These are phyloP conservation scores for Kwoniella europaea DNA, from an alignment of 768 basidiomycete genomes.

Conservation along the genomic window DNA sequence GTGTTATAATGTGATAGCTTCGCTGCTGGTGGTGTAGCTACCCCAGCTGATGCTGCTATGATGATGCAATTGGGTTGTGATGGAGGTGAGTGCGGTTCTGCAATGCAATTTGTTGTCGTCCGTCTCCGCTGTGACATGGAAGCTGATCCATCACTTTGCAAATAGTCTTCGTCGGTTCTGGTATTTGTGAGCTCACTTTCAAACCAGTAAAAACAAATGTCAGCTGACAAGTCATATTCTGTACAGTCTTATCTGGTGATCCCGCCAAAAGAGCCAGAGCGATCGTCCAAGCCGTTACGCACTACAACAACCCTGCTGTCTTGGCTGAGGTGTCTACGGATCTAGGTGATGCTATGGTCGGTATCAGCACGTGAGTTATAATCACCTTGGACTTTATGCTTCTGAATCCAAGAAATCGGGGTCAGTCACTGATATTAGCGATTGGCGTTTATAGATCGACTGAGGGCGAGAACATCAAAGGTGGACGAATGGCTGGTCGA, in stretches of 20 bases:
- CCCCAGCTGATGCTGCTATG: constrained; percentile 94
- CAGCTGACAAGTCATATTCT: constrained; percentile 1
- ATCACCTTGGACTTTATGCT: neutral
- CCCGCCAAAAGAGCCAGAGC: constrained; percentile 92
- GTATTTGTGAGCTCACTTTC: constrained; percentile 78
- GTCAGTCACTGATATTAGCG: neutral
- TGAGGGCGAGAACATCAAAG: constrained; percentile 40
- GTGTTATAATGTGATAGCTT: constrained; percentile 61
- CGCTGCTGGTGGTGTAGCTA: constrained; percentile 91
- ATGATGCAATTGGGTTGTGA: constrained; percentile 99
- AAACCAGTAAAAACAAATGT: neutral
- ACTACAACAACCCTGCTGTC: constrained; percentile 91
- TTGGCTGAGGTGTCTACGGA: constrained; percentile 80
- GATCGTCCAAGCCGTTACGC: constrained; percentile 96
- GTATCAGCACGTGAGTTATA: constrained; percentile 62
- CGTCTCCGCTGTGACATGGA: neutral
- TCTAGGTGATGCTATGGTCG: constrained; percentile 91
- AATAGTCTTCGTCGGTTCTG: constrained; percentile 94
- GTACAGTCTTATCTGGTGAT: constrained; percentile 73
- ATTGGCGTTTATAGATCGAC: constrained; percentile 60
- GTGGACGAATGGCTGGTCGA: constrained; percentile 52
- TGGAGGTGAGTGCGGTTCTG: constrained; percentile 68
- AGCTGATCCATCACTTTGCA: constrained; percentile 16
- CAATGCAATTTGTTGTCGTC: neutral
- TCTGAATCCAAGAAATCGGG: too few species aligned